Evolutionary conservation across 129 eudicot genomes (phyloP), one percentile per base, ranked within the genome.

Genomic region (Helianthus tuberosus): DNA sequence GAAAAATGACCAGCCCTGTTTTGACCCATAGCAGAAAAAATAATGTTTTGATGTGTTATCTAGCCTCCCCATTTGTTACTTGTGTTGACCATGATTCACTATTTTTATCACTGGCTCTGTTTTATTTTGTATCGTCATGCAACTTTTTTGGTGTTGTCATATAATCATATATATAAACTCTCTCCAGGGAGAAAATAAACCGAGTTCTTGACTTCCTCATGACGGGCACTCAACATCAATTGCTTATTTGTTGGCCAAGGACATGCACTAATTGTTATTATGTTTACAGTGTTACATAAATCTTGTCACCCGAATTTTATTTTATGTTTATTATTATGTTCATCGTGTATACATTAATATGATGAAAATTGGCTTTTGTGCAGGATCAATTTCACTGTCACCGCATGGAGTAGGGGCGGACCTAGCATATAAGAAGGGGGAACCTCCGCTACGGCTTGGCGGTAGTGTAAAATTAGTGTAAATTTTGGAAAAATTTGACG

Each of bases 191-290:
- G 77, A 91, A 91, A 54, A 82, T 91, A 68, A 73, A 82, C 32
- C 60, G 73, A 27, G 80, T 88, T 66, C 75, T 88, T 64, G 90
- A 92, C 80, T 89, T 85, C 85, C 89, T 92, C 39, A 57, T 89
- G 79, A 86, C 80, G 52, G 55, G 80, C 75, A 71, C 69, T 47
- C 73, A 72, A 60, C 66, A 84, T 14, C 86, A 83, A 52, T 75
- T 92, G 77, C 80, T 84, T 60, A 87, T 92, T 69, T 86, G 87
- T 78, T 92, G 98, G 98, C 94, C 89, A 76, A 85, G 77, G 83
- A 59, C 63, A 44, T 75, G 25, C 23, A 66, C 47, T 36, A 52
- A 13, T 12, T 75, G 39, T 5, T 54, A 14, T 32, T 25, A 10
- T 23, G 8, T 23, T 7, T 73, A 27, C 44, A 43, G 8, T 51